phyloP scores from a whole-genome alignment of 345 rosid species.

The Salix viminalis region DNA sequence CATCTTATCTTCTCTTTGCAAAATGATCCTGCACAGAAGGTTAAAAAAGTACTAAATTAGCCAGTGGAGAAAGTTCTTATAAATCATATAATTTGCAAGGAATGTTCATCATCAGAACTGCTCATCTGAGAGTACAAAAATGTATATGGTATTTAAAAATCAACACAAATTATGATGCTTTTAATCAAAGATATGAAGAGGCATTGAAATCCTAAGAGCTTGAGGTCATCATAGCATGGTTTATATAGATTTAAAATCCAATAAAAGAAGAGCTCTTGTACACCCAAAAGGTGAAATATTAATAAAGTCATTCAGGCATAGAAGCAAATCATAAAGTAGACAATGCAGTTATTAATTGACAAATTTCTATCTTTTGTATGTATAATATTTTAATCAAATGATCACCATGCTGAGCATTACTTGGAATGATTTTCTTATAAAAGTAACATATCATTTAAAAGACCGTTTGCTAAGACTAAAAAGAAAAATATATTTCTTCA shows the following conservation, averaged over 20 bases:
- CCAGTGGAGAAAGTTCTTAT: not conserved
- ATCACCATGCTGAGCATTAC: not conserved
- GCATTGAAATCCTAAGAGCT: not conserved
- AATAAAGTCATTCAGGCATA: not conserved
- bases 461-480: too few relatives aligned
- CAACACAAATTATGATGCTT: not conserved
- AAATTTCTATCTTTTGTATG: not conserved
- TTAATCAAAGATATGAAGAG: not conserved
- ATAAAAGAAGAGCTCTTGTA: not conserved
- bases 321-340: too few relatives aligned
- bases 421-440: not conserved
- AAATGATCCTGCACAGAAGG: slow-evolving; percentile 37
- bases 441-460: not conserved
- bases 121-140: not conserved
- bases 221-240: not conserved
- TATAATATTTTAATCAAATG: not conserved
- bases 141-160: not conserved
- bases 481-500: too few relatives aligned
- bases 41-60: not conserved
- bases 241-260: not conserved
- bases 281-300: not conserved
- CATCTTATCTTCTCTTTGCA: slow-evolving; percentile 29
- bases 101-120: not conserved
- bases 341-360: not conserved
- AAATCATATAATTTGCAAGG: not conserved